Evolutionary conservation across 169 alveolate species (phyloP), one percentile per base, ranked within the genome.

Genomic region (Eimeria necatrix): DNA sequence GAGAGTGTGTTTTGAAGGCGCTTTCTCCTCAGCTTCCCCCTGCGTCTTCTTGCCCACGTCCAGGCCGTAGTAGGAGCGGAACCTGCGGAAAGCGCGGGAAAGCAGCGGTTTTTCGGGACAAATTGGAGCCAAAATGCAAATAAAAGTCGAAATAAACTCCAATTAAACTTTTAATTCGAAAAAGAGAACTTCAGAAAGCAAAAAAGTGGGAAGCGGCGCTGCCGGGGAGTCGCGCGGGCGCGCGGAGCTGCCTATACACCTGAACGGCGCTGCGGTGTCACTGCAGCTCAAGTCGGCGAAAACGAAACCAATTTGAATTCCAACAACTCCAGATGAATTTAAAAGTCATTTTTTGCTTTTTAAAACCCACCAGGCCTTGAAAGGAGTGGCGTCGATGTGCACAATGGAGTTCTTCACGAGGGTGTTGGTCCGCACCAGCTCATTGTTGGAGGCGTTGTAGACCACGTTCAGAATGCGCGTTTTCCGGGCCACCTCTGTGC

Each of bases 401-500:
- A 99, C 99, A 92, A 99, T 99, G 80, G 99, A 97, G 98, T 99
- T 99, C 98, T 99, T 99, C 80, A 99, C 99, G 94, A 99, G 96
- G 48, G 99, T 99, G 97, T 99, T 99, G 70, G 99, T 99, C 94
- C 99, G 99, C 86, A 99, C 99, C 93, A 99, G 97, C 97, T 99
- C 99, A 98, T 99, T 99, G 98, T 99, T 99, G 95, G 99, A 98
- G 81, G 99, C 99, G 95, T 99, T 99, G 98, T 99, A 99, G 85
- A 99, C 99, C 95, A 99, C 99, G 91, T 99, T 99, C 97, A 99
- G 93, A 95, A 99, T 97, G 97, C 99, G 99, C 90, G 99, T 97
- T 97, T 98, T 98, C 60, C 98, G 91, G 59, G 98, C 94, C 68
- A 96, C 93, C 16, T 97, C 98, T 96, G 97, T 60, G 22, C 7